phyloP scores from a whole-genome alignment of 345 rosid species.

The Hibiscus mutabilis region DNA sequence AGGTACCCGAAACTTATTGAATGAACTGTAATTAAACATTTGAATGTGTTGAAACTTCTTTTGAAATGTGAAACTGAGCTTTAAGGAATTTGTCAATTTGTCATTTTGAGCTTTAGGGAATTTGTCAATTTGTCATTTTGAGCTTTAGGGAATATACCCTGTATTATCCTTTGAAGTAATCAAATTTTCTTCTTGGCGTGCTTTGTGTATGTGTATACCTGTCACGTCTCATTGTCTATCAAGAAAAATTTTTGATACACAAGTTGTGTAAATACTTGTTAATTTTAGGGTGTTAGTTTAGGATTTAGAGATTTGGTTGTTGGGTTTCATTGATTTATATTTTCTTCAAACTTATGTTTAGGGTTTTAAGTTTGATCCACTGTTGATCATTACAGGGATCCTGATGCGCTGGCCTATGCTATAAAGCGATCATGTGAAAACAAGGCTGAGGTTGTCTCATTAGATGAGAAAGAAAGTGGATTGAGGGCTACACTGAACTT shows the following conservation, averaged over 20 bases:
- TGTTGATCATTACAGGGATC: slow-evolving; percentile 56
- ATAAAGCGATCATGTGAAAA: slow-evolving; percentile 94
- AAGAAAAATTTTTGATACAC: no score
- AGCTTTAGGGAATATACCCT: not conserved
- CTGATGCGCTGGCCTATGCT: slow-evolving; percentile 76
- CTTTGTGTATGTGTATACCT: not conserved
- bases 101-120: not conserved
- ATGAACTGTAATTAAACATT: not conserved
- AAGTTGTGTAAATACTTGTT: no score
- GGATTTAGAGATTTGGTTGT: no score
- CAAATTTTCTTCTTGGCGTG: not conserved
- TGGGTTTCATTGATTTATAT: slow-evolving; percentile 1
- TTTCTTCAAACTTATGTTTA: not conserved
- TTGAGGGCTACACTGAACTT: slow-evolving; percentile 85
- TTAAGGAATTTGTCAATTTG: not conserved
- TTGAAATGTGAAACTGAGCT: not conserved
- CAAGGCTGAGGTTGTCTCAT: slow-evolving; percentile 94
- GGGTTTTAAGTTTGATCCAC: not conserved
- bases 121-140: not conserved
- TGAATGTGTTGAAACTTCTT: not conserved
- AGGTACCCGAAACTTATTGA: slow-evolving; percentile 38
- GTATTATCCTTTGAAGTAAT: not conserved
- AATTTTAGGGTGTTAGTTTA: no score
- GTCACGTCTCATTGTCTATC: no score
- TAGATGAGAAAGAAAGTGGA: slow-evolving; percentile 96